Percentiles rank a stretch among this genome's conserved stretches.
phyloP scores from a whole-genome alignment of 495 filamentous ascomycete genomes.

The Neurospora sp. region DNA sequence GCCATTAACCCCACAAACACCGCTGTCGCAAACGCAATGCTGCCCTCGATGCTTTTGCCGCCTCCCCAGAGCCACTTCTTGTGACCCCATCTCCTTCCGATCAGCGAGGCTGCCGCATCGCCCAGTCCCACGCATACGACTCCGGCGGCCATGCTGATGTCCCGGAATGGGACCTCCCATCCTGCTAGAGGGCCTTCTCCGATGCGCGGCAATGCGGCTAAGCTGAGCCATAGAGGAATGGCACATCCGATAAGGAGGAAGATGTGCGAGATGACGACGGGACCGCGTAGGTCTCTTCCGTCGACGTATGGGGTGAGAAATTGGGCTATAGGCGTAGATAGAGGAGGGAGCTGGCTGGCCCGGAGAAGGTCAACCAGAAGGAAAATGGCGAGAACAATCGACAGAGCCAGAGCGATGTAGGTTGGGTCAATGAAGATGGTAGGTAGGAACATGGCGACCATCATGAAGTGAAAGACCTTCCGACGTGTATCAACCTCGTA shows the following conservation, averaged over 20 bases:
- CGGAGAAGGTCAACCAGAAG: slow-evolving; percentile 80
- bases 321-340: slow-evolving; percentile 68
- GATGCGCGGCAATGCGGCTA: slow-evolving; percentile 50
- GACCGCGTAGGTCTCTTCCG: slow-evolving; percentile 82
- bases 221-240: slow-evolving; percentile 84
- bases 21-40: slow-evolving; percentile 70
- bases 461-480: slow-evolving; percentile 98
- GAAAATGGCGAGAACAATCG: slow-evolving; percentile 68
- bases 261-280: slow-evolving; percentile 90
- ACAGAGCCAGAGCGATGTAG: slow-evolving; percentile 69
- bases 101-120: slow-evolving; percentile 86
- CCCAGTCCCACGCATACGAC: slow-evolving; percentile 92
- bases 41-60: slow-evolving; percentile 90
- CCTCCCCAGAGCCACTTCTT: slow-evolving; percentile 95
- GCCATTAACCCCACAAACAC: slow-evolving; percentile 63
- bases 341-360: slow-evolving; percentile 80
- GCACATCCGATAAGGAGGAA: slow-evolving; percentile 96
- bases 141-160: slow-evolving; percentile 80
- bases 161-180: slow-evolving; percentile 62
- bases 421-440: slow-evolving; percentile 75
- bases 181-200: slow-evolving; percentile 46
- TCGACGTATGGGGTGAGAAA: slow-evolving; percentile 94
- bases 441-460: slow-evolving; percentile 90
- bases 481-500: slow-evolving; percentile 90
- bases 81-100: slow-evolving; percentile 78